Conservation (phyloP, 495 filamentous ascomycete genomes). For the Chaetomium cochliodes region DNA sequence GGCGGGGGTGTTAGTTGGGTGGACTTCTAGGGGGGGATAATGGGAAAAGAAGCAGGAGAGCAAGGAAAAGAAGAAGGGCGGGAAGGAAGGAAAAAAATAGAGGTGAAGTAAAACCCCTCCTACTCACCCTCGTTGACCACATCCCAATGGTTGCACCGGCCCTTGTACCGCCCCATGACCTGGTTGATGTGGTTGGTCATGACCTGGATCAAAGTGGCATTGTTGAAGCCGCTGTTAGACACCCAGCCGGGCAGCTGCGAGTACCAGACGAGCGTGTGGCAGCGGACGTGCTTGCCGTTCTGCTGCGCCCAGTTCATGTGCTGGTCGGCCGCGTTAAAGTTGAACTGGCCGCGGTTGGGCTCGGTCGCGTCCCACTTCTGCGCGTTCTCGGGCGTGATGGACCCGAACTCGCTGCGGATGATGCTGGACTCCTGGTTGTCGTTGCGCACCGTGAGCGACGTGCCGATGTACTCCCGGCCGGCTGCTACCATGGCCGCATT, state of each 20-base stretch:
- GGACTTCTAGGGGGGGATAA: too few species aligned
- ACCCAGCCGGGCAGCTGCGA: conserved; percentile 59
- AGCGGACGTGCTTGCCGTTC: conserved; percentile 55
- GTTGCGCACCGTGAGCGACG: conserved; percentile 46
- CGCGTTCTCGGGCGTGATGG: conserved; percentile 53
- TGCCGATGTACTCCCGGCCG: conserved; percentile 50
- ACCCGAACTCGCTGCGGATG: conserved; percentile 50
- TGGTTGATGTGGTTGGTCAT: conserved; percentile 55
- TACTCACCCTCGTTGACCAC: conserved; percentile 57
- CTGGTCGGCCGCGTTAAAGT: conserved; percentile 51
- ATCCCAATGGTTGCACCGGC: conserved; percentile 56
- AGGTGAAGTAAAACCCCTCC: too few species aligned
- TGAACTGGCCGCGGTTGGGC: conserved; percentile 49
- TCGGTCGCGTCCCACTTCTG: conserved; percentile 56
- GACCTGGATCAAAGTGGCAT: conserved; percentile 48
- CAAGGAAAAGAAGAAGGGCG: too few species aligned
- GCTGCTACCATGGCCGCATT: conserved; percentile 24
- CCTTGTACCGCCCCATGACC: conserved; percentile 55
- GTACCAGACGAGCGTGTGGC: conserved; percentile 62
- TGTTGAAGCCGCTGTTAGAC: conserved; percentile 52
- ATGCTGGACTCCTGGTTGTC: conserved; percentile 41
- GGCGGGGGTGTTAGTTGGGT: too few species aligned
- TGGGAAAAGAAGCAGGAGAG: too few species aligned
- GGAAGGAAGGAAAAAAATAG: too few species aligned
- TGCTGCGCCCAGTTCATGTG: conserved; percentile 43